Conservation (phyloP, 2,329 filamentous ascomycete species). For the Aspergillus novofumigatus region DNA sequence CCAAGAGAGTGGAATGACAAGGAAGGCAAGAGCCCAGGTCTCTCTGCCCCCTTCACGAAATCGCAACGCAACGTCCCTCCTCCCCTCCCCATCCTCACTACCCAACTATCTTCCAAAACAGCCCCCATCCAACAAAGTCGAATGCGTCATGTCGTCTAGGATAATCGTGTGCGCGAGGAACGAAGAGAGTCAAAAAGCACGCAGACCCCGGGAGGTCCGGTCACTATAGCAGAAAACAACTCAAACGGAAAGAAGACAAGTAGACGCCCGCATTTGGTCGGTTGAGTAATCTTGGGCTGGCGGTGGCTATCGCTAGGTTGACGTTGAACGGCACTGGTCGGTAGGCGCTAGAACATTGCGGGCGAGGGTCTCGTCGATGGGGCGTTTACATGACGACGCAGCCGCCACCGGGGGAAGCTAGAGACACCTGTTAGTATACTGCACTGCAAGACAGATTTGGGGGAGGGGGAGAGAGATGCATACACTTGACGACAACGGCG, state of each 20-base stretch:
- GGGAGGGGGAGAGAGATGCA: background rate
- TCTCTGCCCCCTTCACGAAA: background rate
- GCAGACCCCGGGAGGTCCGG: background rate
- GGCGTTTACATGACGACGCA: conserved; percentile 28
- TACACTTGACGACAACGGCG: conserved; percentile 22
- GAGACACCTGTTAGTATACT: conserved; percentile 6
- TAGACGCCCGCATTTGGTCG: background rate
- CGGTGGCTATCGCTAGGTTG: background rate
- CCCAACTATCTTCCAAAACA: background rate
- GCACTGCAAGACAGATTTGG: background rate
- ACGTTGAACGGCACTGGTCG: background rate
- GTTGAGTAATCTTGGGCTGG: background rate
- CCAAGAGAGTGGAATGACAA: background rate
- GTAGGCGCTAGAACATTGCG: background rate
- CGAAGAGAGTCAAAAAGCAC: background rate
- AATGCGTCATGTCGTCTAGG: background rate
- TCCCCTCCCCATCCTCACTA: background rate
- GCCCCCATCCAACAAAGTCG: background rate
- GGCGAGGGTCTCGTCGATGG: background rate
- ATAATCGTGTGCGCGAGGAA: background rate
- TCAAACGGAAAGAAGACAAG: too few relatives aligned
- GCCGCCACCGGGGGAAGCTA: conserved; percentile 25
- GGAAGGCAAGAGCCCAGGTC: background rate
- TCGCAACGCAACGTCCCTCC: too few relatives aligned
- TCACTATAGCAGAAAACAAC: background rate